These are phyloP conservation scores for Fonsecaea pedrosoi DNA, from an alignment of 2,329 filamentous ascomycete genomes.

Conservation along the genomic window DNA sequence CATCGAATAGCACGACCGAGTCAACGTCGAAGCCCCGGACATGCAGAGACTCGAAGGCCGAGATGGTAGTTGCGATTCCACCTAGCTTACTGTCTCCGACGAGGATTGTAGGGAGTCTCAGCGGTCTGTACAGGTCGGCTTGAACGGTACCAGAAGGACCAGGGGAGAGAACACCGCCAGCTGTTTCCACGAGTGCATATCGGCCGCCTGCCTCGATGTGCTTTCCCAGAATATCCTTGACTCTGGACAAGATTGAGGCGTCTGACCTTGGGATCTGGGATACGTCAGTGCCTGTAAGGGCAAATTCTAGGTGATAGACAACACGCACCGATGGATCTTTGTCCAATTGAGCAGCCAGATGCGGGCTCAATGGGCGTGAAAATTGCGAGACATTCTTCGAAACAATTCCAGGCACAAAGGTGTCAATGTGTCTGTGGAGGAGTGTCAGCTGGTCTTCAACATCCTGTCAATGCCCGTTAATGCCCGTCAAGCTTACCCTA, in stretches of 20 bases:
- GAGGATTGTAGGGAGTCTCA: constrained; percentile 75
- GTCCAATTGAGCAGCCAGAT: constrained; percentile 66
- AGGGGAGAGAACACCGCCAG: constrained; percentile 81
- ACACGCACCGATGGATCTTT: constrained; percentile 29
- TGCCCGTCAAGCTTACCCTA: constrained; percentile 57
- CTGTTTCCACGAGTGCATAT: constrained; percentile 74
- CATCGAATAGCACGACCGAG: constrained; percentile 71
- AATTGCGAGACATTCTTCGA: constrained; percentile 74
- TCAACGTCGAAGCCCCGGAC: constrained; percentile 81
- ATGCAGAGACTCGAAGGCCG: constrained; percentile 77
- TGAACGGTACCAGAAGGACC: constrained; percentile 77
- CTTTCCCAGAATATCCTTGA: constrained; percentile 53
- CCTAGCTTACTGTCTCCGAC: constrained; percentile 78
- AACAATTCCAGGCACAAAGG: constrained; percentile 62
- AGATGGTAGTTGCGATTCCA: constrained; percentile 80
- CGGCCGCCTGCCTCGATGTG: constrained; percentile 42
- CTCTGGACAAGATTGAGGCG: constrained; percentile 57
- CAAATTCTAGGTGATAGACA: background rate
- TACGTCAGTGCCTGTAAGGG: background rate
- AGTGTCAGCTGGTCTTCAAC: background rate
- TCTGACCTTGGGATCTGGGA: constrained; percentile 60
- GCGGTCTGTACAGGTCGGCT: constrained; percentile 75
- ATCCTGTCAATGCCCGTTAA: background rate
- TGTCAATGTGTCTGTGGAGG: constrained; percentile 64
- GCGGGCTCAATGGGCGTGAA: constrained; percentile 75